Percentiles rank a stretch among this genome's conserved stretches.
Conservation (phyloP, 139 green algal species). For the Ettlia oleoabundans region DNA sequence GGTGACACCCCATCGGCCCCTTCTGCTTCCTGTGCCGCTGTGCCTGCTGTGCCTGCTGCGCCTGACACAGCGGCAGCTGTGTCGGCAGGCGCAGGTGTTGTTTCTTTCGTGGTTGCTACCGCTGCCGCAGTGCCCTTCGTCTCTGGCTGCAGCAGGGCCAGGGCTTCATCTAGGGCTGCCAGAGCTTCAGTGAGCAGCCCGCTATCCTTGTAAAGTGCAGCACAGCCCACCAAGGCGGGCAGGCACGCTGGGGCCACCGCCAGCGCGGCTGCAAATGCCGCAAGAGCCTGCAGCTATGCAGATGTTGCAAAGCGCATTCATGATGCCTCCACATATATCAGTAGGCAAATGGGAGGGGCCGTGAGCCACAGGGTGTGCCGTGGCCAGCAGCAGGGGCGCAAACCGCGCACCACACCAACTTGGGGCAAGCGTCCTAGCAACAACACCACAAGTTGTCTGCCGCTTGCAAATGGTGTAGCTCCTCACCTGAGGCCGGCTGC, state of each 20-base stretch:
- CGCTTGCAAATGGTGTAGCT: background rate
- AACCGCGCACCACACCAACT: no score
- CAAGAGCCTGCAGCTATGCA: slow-evolving; percentile 66
- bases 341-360: no score
- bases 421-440: background rate
- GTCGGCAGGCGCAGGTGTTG: background rate
- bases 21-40: background rate
- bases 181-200: slow-evolving; percentile 69
- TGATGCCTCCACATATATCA: no score
- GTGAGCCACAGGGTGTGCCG: no score
- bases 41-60: background rate
- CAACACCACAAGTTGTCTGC: background rate
- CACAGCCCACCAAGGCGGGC: slow-evolving; percentile 60
- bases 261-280: slow-evolving; percentile 67
- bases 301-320: background rate
- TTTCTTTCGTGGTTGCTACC: background rate
- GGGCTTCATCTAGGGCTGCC: slow-evolving; percentile 31
- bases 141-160: background rate
- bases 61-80: background rate
- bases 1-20: background rate
- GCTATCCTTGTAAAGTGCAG: slow-evolving; percentile 67
- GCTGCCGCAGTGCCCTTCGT: background rate
- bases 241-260: slow-evolving; percentile 46
- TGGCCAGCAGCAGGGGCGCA: no score
- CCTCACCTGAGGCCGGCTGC: slow-evolving; percentile 56